Percentiles rank a stretch among this genome's conserved stretches.
Evolutionary conservation across 2,329 filamentous ascomycete genomes (phyloP).

Genomic region (Neofusicoccum umdonicola): DNA sequence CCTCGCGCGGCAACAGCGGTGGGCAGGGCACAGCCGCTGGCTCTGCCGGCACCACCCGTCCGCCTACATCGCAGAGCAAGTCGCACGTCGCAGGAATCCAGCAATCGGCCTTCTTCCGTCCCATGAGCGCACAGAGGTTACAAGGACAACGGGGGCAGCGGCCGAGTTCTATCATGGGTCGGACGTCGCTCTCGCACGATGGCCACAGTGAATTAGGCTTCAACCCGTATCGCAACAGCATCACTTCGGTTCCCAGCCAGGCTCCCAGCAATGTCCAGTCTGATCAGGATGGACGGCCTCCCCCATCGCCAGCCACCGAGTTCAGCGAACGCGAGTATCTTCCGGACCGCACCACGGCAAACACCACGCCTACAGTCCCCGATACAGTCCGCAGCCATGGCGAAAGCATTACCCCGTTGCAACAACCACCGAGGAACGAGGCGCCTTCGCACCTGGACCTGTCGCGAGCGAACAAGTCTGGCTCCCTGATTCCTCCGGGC

Average conservation of each 20-base stretch:
- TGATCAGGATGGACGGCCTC: constrained; percentile 40
- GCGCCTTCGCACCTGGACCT: constrained; percentile 57
- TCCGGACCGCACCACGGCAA: constrained; percentile 68
- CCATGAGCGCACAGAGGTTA: constrained; percentile 93
- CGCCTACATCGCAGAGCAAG: constrained; percentile 67
- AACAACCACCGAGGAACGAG: constrained; percentile 43
- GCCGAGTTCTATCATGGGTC: constrained; percentile 40
- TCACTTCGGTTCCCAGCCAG: constrained; percentile 31
- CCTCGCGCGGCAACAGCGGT: constrained; percentile 54
- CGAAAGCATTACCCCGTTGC: constrained; percentile 77
- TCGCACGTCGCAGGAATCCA: constrained; percentile 89
- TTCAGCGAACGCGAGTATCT: constrained; percentile 68
- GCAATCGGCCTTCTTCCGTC: constrained; percentile 88
- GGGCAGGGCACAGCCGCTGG: constrained; percentile 22
- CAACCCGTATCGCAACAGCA: constrained; percentile 37
- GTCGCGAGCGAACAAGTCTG: constrained; percentile 45
- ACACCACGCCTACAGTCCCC: constrained; percentile 67
- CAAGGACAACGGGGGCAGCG: constrained; percentile 78
- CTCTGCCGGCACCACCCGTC: constrained; percentile 34
- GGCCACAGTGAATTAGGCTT: constrained; percentile 30
- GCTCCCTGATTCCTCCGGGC: background rate
- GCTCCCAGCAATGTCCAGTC: background rate
- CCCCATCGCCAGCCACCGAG: constrained; percentile 76
- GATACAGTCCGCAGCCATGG: constrained; percentile 63
- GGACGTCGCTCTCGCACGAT: constrained; percentile 32